Evolutionary conservation across 2,329 filamentous ascomycete genomes (phyloP), one percentile per base, ranked within the genome.

Genomic region (Mariannaea sp.): DNA sequence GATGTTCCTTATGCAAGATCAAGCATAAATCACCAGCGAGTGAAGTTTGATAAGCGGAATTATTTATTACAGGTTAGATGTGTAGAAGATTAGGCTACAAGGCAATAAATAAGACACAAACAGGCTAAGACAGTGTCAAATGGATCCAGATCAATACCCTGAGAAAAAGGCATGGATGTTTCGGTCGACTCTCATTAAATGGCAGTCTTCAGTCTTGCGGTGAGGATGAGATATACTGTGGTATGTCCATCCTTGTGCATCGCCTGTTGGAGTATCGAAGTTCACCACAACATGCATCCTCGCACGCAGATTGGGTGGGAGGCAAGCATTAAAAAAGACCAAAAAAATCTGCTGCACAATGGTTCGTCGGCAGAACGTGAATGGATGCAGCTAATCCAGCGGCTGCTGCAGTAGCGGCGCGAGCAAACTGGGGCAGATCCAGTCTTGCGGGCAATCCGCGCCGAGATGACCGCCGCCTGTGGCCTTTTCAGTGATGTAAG

Each of bases 321-420:
- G 22, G 20, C 26, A 20, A 16, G 35, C 16, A 38, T 20, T 12
- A 22, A 39, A 49, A 43, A 48, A 47, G 27, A 36, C 38, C 36
- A 38, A 22, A 39, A 47, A 16, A 49, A 26, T 26, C 45, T 29
- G 32, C 45, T 41, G 44, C 16, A 38, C 51, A 54, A 48, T 49
- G 45, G 51, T 54, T 54, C 45, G 33, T 33, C 44, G 33, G 45
- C 22, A 49, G 19, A 49, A 44, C 32, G 29, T 30, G 35, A 33
- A 54, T 26, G 36, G 44, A 54, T 54, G 51, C 33, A 47, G 51
- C 61, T 64, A 62, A 22, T 57, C 64, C 58, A 29, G 54, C 56
- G 60, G 60, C 44, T 56, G 54, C 51, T 58, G 62, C 60, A 63
- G 62, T 65, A 65, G 62, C 30, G 58, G 59, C 58, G 56, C 56